Evolutionary conservation across 176 grass and related monocot species (phyloP).

Genomic region (Chloris gayana): DNA sequence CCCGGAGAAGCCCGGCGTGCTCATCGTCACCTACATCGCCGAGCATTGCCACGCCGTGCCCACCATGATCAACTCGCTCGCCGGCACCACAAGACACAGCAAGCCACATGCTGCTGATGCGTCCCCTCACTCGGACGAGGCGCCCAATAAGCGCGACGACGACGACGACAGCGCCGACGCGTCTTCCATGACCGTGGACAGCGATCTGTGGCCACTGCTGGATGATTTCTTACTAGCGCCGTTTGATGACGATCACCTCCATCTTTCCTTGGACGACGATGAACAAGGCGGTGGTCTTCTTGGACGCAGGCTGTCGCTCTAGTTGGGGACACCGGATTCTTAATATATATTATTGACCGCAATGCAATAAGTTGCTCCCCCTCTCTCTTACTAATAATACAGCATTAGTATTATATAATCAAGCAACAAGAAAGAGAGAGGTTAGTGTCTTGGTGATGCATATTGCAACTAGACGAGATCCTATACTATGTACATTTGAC

Average conservation of each 20-base stretch:
- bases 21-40: conserved; percentile 86
- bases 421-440: not conserved
- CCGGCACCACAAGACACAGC: conserved; percentile 80
- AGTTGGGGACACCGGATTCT: conserved; percentile 1
- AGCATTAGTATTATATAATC: too few species aligned
- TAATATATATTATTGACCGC: not conserved
- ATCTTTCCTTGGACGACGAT: not conserved
- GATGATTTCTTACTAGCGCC: conserved; percentile 15
- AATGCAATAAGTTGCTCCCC: not conserved
- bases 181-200: conserved; percentile 21
- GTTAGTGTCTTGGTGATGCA: not conserved
- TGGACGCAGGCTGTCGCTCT: conserved; percentile 39
- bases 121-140: not conserved
- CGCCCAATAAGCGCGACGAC: not conserved
- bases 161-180: conserved; percentile 46
- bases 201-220: conserved; percentile 39
- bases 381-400: not conserved
- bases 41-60: conserved; percentile 93
- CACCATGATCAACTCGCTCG: conserved; percentile 82
- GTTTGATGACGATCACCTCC: conserved; percentile 29
- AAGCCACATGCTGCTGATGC: conserved; percentile 13
- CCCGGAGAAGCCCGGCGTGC: conserved; percentile 67
- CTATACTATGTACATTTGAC: not conserved
- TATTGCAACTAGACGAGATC: not conserved
- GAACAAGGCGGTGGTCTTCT: not conserved